Evolutionary conservation across 257 asterid genomes (phyloP).

Genomic region (Haberlea rhodopensis): DNA sequence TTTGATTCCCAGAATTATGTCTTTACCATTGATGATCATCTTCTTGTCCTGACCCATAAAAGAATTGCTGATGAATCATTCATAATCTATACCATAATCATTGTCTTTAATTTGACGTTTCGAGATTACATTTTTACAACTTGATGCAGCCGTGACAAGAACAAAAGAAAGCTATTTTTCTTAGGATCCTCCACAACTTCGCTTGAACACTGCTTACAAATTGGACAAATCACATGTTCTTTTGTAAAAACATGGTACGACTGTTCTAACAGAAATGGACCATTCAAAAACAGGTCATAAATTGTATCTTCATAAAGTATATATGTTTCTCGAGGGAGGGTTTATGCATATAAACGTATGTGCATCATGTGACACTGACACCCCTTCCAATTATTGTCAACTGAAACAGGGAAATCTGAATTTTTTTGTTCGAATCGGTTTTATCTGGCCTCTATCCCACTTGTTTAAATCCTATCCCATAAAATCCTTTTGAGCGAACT

Average conservation of each 20-base stretch:
- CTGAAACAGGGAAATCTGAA: not conserved
- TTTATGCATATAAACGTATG: no score
- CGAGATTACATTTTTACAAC: not conserved
- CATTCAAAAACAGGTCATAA: not conserved
- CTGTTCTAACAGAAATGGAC: not conserved
- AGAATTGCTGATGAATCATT: no score
- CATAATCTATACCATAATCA: no score
- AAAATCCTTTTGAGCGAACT: no score
- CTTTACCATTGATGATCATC: not conserved
- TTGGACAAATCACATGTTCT: not conserved
- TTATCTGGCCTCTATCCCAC: no score
- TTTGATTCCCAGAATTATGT: not conserved
- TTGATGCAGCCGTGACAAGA: not conserved
- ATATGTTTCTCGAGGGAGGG: not conserved
- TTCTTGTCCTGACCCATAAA: not conserved
- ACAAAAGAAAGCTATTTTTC: not conserved
- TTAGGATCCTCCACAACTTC: conserved; percentile 6
- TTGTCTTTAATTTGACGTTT: not conserved
- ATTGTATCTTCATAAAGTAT: not conserved
- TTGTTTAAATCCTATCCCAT: no score
- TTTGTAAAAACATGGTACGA: not conserved
- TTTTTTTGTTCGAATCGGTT: not conserved
- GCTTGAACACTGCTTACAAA: not conserved
- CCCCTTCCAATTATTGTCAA: not conserved
- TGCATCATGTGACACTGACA: not conserved